Evolutionary conservation across 495 filamentous ascomycete genomes (phyloP), one percentile per base, ranked within the genome.

Genomic region (Daldinia decipiens): DNA sequence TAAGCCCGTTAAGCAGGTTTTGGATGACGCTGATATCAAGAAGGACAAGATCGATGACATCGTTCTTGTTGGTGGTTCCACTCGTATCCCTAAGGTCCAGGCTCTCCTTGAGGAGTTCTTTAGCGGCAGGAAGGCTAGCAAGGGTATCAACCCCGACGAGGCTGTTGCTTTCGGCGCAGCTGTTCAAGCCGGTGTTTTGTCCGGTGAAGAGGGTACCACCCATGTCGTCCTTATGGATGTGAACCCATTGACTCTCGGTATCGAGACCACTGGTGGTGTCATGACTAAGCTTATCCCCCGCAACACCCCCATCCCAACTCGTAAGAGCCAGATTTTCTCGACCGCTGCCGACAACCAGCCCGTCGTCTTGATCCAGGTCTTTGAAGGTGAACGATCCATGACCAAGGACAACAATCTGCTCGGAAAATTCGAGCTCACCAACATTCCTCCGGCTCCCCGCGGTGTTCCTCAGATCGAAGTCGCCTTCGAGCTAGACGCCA

Each of bases 81-180:
- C 92, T 74, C 94, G 95, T 92, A 98, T 98, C 65, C 95, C 95
- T 74, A 98, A 97, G 90, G 93, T 98, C 72, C 91, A 94, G 83
- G 82, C 89, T 73, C 92, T 98, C 75, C 90, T 98, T 64, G 93
- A 98, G 87, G 95, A 98, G 83, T 98, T 87, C 88, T 98, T 98
- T 80, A 84, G 79, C 74, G 91, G 93, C 82, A 98, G 97, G 90
- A 91, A 94, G 82, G 93, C 94, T 74, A 93, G 90, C 89, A 97
- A 98, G 91, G 92, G 92, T 86, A 96, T 98, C 78, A 98, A 98
- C 86, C 95, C 95, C 70, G 95, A 98, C 83, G 94, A 98, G 83
- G 95, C 95, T 82, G 95, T 97, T 73, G 95, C 95, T 79, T 97
- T 94, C 81, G 95, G 95, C 82, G 95, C 95, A 67, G 95, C 95